Base-by-base conservation (phyloP, 2,329 filamentous ascomycete genomes). In the Botrytis aclada region DNA sequence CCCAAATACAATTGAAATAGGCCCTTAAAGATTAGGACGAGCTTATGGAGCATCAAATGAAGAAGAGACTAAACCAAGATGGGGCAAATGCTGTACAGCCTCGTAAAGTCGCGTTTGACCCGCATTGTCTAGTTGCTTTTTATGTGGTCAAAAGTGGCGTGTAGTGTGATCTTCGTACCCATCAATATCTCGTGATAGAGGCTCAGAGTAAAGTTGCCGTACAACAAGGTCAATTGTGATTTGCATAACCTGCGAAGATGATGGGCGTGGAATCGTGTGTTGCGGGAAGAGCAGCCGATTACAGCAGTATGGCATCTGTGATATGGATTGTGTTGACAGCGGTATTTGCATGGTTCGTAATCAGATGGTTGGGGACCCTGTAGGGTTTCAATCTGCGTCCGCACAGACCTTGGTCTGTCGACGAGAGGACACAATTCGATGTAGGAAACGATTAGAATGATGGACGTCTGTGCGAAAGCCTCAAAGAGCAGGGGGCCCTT, bases 341-440 rank as follows among this genome's bases (percentile, higher is more conserved):
- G 22, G n/a, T 37, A 51, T 51, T 63, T 65, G 25, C 32, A 29
- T 67, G 64, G 34, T 54, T 66, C 45, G 65, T 20, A 67, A 67
- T 54, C 22, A 32, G 43, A 66, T 45, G 61, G 39, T 22, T 64
- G 25, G 61, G 25, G 29, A 2, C n/a, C 8, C 34, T 51, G 29
- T 32, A 20, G 34, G 47, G 25, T 32, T 56, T 41, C 47, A 25
- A 67, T 32, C 34, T 56, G 47, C 65, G 18, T 56, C 34, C n/a
- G 65, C 65, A 67, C 65, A 56, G 65, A 67, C 65, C 65, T 67
- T 41, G 65, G 29, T n/a, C 56, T 41, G 34, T 67, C 37, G 25
- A 56, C 25, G 47, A 56, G 47, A 67, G n/a, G 25, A 67, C 41
- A 22, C 5, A n/a, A 67, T 56, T 67, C 29, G 47, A 67, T 56